Evolutionary conservation across 495 filamentous ascomycete species (phyloP).

Genomic region (Penicillium maclennaniae): DNA sequence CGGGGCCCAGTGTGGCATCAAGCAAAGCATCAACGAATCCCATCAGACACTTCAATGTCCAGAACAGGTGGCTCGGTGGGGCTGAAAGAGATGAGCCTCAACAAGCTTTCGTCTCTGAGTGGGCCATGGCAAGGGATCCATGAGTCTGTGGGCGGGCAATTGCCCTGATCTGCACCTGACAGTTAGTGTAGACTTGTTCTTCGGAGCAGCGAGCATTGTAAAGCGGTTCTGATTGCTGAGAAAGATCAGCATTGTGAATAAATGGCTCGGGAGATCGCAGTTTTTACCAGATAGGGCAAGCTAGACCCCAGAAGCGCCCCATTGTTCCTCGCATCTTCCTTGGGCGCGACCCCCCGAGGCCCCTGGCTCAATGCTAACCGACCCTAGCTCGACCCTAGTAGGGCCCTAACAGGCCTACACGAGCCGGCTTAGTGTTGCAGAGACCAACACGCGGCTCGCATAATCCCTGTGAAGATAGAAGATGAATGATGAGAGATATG

Average conservation of each 20-base stretch:
- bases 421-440: neutral
- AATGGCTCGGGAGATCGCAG: neutral
- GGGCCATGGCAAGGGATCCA: neutral
- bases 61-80: conserved; percentile 10
- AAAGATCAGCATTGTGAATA: neutral
- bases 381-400: neutral
- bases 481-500: no score
- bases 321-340: neutral
- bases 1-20: conserved; percentile 15
- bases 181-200: neutral
- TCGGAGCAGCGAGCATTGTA: neutral
- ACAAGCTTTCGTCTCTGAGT: conserved; percentile 8
- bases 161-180: neutral
- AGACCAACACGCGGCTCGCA: neutral
- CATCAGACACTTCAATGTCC: neutral
- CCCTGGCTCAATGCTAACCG: neutral
- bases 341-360: neutral
- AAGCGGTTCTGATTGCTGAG: neutral
- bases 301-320: neutral
- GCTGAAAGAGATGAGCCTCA: conserved; percentile 18
- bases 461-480: no score
- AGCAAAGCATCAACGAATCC: neutral
- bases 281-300: neutral
- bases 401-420: neutral
- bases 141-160: neutral